These are phyloP conservation scores for Pyrenochaeta sp. DNA, from an alignment of 2,329 filamentous ascomycete genomes.

Conservation along the genomic window DNA sequence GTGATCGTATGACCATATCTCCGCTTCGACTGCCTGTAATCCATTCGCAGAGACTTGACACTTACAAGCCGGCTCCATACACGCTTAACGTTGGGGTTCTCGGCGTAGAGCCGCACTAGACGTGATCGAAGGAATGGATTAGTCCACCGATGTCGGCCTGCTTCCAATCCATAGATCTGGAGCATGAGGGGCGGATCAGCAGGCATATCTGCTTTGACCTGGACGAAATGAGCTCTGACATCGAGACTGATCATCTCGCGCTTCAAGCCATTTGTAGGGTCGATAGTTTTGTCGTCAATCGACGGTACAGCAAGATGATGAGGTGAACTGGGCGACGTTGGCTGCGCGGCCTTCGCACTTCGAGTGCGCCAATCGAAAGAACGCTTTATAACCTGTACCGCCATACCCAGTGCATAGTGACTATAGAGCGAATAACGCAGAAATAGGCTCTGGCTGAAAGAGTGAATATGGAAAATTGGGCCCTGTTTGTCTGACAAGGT, in stretches of 20 bases:
- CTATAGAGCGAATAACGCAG: slow-evolving; percentile 92
- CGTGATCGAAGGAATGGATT: slow-evolving; percentile 81
- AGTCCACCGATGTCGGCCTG: slow-evolving; percentile 86
- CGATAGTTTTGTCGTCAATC: slow-evolving; percentile 39
- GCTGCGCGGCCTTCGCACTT: slow-evolving; percentile 17
- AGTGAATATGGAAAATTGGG: slow-evolving; percentile 86
- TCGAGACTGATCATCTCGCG: slow-evolving; percentile 82
- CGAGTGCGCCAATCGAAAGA: slow-evolving; percentile 48
- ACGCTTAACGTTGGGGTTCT: slow-evolving; percentile 80
- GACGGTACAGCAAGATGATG: slow-evolving; percentile 45
- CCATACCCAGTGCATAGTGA: slow-evolving; percentile 88
- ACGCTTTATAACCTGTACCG: slow-evolving; percentile 71
- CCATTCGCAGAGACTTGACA: slow-evolving; percentile 80
- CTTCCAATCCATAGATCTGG: slow-evolving; percentile 83
- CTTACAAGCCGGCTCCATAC: slow-evolving; percentile 89
- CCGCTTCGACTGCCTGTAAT: slow-evolving; percentile 78
- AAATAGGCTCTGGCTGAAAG: slow-evolving; percentile 78
- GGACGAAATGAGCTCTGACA: slow-evolving; percentile 80
- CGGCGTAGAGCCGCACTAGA: slow-evolving; percentile 84
- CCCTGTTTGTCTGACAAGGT: slow-evolving; percentile 88
- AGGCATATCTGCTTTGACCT: slow-evolving; percentile 89
- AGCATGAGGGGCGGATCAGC: slow-evolving; percentile 91
- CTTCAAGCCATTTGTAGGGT: slow-evolving; percentile 34
- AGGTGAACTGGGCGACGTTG: slow-evolving; percentile 23
- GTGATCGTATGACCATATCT: slow-evolving; percentile 69